Base-by-base conservation (phyloP, 2,329 filamentous ascomycete genomes). In the Pseudopyricularia cyperi region DNA sequence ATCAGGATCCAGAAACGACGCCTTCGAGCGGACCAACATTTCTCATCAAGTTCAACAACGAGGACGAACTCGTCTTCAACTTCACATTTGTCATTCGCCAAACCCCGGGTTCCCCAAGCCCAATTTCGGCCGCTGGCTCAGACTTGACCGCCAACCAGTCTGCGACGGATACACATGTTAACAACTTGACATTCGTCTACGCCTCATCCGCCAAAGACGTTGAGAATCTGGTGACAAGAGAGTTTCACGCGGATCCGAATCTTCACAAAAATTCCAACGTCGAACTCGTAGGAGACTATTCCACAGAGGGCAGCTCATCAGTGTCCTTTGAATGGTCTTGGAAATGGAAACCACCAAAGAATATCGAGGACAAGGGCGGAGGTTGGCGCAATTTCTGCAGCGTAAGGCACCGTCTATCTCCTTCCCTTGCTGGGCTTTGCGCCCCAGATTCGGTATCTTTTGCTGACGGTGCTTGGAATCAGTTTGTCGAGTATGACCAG, bases 401-500 rank as follows among this genome's bases (percentile, higher is more conserved):
- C 65, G 85, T 89, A 73, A 56, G 78, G 69, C 15, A 46, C 24
- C 19, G 3, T 37, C 22, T 44, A 24, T n/a, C 19, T 19, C 39
- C 7, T 44, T 44, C 39, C 22, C n/a, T n/a, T n/a, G 32, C 7
- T 30, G 47, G 14, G 28, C 28, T 35, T 26, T 7, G 9, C 9
- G 47, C 17, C 14, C 33, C 19, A 24, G 22, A 6, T 6, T n/a
- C 22, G 2, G 22, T 17, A 14, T 51, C 14, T 17, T 46, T n/a
- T 32, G 22, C 42, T 52, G 28, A 34, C 37, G 24, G 28, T 30
- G 26, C 19, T 35, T 17, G 22, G 22, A 26, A 22, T 39, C 59
- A 89, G 85, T 96, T 98, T 68, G 85, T 97, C 59, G 93, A 98
- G 68, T 98, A 98, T 64, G 90, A 98, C 67, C 86, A 93, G 63